Percentiles rank a stretch among this genome's conserved stretches.
Conservation (phyloP, 805 yeast genomes). For the Pichia thaimueangensis region DNA sequence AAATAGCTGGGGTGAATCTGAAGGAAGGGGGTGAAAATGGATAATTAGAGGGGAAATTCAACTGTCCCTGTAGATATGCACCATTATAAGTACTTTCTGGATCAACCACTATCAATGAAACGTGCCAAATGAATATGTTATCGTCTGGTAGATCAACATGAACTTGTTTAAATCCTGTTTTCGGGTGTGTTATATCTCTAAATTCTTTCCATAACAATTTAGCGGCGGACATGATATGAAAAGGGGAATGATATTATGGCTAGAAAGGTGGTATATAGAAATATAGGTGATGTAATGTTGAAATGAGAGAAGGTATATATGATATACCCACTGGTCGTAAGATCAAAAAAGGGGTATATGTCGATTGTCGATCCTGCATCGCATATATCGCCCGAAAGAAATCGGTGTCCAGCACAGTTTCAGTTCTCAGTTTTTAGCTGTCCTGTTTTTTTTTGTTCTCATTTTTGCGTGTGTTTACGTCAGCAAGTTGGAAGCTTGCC, state of each 20-base stretch:
- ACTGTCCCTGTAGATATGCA: conserved; percentile 88
- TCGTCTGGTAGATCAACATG: conserved; percentile 40
- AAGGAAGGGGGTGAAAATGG: conserved; percentile 93
- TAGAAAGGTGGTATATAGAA: neutral
- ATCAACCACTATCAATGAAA: conserved; percentile 87
- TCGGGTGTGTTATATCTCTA: conserved; percentile 89
- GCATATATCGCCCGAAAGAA: too few relatives aligned
- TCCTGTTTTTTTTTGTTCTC: too few relatives aligned
- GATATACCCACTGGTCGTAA: neutral
- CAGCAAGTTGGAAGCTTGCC: too few relatives aligned
- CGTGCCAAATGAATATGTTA: conserved; percentile 64
- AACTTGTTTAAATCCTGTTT: conserved; percentile 45
- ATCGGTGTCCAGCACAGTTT: too few relatives aligned
- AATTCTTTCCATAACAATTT: conserved; percentile 81
- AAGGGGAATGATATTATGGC: neutral
- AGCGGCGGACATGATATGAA: conserved; percentile 53
- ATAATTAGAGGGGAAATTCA: conserved; percentile 86
- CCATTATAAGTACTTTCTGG: conserved; percentile 90
- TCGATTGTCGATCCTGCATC: too few relatives aligned
- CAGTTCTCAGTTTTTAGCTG: too few relatives aligned
- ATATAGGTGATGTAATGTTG: neutral
- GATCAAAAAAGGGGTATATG: too few relatives aligned
- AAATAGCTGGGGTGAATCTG: conserved; percentile 89
- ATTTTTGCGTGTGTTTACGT: too few relatives aligned
- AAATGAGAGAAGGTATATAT: neutral